Base-by-base conservation (phyloP, 345 rosid genomes). In the Linum usitatissimum region DNA sequence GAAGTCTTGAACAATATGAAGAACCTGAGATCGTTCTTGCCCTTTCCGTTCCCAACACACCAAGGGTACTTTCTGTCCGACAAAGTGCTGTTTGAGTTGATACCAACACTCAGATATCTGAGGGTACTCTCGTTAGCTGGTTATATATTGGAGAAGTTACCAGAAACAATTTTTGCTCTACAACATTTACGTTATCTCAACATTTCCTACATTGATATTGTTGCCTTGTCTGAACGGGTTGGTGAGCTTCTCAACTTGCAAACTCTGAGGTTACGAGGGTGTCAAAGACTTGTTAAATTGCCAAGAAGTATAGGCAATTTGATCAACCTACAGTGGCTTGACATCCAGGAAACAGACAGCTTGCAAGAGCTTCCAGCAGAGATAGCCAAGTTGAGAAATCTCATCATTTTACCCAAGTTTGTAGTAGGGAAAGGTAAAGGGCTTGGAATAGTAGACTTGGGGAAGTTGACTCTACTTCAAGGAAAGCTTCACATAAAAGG, bases 301-400 rank as follows among this genome's bases (percentile, higher is more conserved):
- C 75, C 78, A 0, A 1, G 31, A 2, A 55, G 55, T 8, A 28
- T 73, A 55, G 40, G 70, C 4, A 39, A 60, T 6, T 58, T 79
- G 57, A 61, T 51, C 18, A 62, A 67, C 51, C 59, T 76, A 38
- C 66, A 38, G 21, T n/a, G 69, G 55, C 71, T 79, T 30, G 76
- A 76, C 64, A 58, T 68, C 30, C 38, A 59, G n/a, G 62, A 18
- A 30, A 58, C 71, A 19, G 28, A 14, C 18, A 30, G 1, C 1
- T 53, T 79, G 3, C 12, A 30, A 65, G 59, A 59, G 59, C 73
- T 76, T 69, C 80, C 76, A 0, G 3, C 19, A n/a, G 60, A 58
- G 40, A 63, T 79, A 45, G 53, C 51, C 17, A 42, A 59, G 2
- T 45, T 76, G 9, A 66, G 30, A 13, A 38, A 58, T 64, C 72